phyloP scores from a whole-genome alignment of 331 rosid species.

The Spiraea crenata region DNA sequence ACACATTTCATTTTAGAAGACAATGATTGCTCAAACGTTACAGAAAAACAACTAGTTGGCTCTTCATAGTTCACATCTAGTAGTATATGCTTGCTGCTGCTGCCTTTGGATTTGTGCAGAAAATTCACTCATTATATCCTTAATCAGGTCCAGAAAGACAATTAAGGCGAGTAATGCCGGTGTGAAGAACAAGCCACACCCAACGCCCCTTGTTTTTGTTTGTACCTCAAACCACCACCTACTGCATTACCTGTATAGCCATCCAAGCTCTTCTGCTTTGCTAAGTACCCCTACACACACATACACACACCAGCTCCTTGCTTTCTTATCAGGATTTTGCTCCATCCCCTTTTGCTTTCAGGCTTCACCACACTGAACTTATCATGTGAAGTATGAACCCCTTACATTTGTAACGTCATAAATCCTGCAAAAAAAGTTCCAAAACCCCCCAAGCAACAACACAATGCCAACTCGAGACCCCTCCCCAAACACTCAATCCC shows the following conservation, averaged over 20 bases:
- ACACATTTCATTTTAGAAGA: too few relatives aligned
- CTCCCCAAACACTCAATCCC: not conserved
- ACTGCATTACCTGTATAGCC: slow-evolving; percentile 14
- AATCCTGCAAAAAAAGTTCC: not conserved
- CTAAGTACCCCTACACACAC: slow-evolving; percentile 30
- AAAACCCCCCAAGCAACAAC: not conserved
- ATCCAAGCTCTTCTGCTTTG: slow-evolving; percentile 16
- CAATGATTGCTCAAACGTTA: too few relatives aligned
- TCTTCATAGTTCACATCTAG: too few relatives aligned
- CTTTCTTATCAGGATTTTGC: slow-evolving; percentile 9
- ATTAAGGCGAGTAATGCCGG: not conserved
- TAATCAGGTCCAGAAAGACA: not conserved
- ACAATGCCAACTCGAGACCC: not conserved
- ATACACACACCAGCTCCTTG: slow-evolving; percentile 16
- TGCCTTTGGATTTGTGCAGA: too few relatives aligned
- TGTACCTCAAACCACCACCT: not conserved
- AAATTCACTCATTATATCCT: not conserved
- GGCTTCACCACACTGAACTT: not conserved
- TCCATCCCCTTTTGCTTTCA: not conserved
- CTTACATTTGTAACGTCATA: not conserved
- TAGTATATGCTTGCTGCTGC: too few relatives aligned
- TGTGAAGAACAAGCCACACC: not conserved
- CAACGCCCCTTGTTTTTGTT: not conserved
- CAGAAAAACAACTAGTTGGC: too few relatives aligned
- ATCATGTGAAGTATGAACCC: slow-evolving; percentile 7